Conservation (phyloP, 2,329 filamentous ascomycete genomes). For the Colletotrichum coccodes region DNA sequence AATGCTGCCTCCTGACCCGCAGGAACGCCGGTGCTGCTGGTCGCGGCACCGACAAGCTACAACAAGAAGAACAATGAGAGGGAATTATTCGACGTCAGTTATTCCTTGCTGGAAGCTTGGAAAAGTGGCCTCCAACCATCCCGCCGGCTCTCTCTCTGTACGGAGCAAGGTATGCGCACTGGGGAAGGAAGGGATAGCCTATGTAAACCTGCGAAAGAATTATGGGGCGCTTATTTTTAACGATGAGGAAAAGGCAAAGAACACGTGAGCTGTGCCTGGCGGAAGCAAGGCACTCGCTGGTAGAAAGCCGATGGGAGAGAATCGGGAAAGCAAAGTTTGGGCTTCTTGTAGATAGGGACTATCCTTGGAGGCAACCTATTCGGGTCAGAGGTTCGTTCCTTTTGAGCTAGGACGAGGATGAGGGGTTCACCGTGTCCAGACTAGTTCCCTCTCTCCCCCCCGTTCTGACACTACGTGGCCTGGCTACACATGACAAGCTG, state of each 20-base stretch:
- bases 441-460: background rate
- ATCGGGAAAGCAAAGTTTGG: background rate
- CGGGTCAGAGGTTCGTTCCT: background rate
- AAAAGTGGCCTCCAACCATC: background rate
- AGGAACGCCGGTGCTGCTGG: background rate
- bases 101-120: background rate
- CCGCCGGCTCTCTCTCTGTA: background rate
- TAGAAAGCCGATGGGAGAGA: background rate
- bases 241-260: background rate
- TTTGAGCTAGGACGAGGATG: background rate
- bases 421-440: background rate
- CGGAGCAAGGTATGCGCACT: background rate
- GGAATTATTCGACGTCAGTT: background rate
- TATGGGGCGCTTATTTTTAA: background rate
- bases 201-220: background rate
- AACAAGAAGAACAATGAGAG: background rate
- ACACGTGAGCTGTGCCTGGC: slow-evolving; percentile 23
- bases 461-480: background rate
- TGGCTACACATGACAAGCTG: background rate
- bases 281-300: slow-evolving; percentile 15
- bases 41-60: background rate
- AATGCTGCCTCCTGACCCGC: background rate
- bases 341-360: background rate
- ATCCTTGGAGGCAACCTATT: background rate
- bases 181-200: background rate